These are phyloP conservation scores for Colletotrichum karsti DNA, from an alignment of 2,329 filamentous ascomycete genomes.

Conservation along the genomic window DNA sequence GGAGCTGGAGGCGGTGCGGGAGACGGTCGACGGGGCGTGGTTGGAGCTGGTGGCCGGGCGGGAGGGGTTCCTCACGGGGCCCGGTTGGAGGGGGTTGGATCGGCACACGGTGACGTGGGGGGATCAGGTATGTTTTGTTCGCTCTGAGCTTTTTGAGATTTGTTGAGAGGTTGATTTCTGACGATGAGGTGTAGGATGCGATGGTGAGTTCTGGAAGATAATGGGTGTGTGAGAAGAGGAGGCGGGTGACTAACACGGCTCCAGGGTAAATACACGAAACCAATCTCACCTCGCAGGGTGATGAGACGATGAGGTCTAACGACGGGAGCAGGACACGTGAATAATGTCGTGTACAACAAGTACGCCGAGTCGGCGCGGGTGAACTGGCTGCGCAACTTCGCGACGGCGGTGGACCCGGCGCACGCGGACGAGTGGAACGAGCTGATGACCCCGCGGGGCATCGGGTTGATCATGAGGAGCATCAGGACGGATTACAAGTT, in stretches of 20 bases:
- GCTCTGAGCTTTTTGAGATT: not conserved
- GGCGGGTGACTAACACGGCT: slow-evolving; percentile 16
- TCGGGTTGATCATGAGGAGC: slow-evolving; percentile 81
- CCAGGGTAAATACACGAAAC: slow-evolving; percentile 10
- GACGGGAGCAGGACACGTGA: slow-evolving; percentile 69
- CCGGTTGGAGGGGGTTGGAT: slow-evolving; percentile 67
- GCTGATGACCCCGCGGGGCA: slow-evolving; percentile 70
- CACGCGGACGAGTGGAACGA: slow-evolving; percentile 73
- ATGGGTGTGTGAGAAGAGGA: no score
- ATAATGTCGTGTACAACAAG: slow-evolving; percentile 84
- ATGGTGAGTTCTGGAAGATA: slow-evolving; percentile 25
- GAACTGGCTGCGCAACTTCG: slow-evolving; percentile 80
- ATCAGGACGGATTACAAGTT: slow-evolving; percentile 90
- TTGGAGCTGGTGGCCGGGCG: slow-evolving; percentile 75
- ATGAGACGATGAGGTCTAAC: not conserved
- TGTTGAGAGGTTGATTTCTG: not conserved
- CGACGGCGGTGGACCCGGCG: slow-evolving; percentile 65
- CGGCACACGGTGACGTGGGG: slow-evolving; percentile 81
- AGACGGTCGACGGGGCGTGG: slow-evolving; percentile 60
- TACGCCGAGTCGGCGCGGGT: slow-evolving; percentile 85
- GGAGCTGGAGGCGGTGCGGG: slow-evolving; percentile 8
- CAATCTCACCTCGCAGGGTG: no score
- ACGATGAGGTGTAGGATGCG: slow-evolving; percentile 15
- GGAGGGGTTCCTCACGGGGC: slow-evolving; percentile 76
- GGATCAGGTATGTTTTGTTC: slow-evolving; percentile 71